Conservation (phyloP, 176 grass and related monocot genomes). For the Oryza brachyantha region DNA sequence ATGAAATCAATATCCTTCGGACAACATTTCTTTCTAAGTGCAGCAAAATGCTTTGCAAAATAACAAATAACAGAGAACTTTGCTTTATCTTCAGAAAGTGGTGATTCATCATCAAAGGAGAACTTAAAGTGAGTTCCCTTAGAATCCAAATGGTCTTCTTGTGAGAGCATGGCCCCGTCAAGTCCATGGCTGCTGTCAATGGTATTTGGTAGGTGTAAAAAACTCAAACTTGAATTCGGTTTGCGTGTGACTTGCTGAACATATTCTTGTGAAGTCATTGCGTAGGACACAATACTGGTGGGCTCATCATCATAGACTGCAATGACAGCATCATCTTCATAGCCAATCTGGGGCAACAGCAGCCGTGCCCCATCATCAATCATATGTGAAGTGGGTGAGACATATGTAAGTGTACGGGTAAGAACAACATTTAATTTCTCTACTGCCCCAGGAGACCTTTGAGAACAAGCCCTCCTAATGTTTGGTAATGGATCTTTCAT, state of each 20-base stretch:
- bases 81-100: slow-evolving; percentile 68
- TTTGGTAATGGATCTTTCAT: slow-evolving; percentile 53
- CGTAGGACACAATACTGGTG: slow-evolving; percentile 89
- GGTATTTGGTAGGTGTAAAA: slow-evolving; percentile 36
- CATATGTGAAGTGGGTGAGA: slow-evolving; percentile 49
- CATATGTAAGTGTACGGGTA: slow-evolving; percentile 48
- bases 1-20: slow-evolving; percentile 82
- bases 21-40: slow-evolving; percentile 72
- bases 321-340: slow-evolving; percentile 49
- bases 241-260: slow-evolving; percentile 30
- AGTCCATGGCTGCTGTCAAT: slow-evolving; percentile 25
- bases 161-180: slow-evolving; percentile 30
- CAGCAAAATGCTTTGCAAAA: slow-evolving; percentile 84
- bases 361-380: slow-evolving; percentile 65
- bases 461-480: slow-evolving; percentile 79
- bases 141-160: slow-evolving; percentile 39
- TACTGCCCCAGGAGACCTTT: slow-evolving; percentile 59
- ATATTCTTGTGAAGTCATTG: slow-evolving; percentile 67
- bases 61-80: slow-evolving; percentile 89
- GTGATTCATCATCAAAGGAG: slow-evolving; percentile 77
- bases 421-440: slow-evolving; percentile 67
- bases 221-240: slow-evolving; percentile 46
- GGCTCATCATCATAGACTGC: slow-evolving; percentile 98
- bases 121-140: slow-evolving; percentile 74
- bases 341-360: slow-evolving; percentile 62